These are phyloP conservation scores for Hanseniaspora vineae DNA, from an alignment of 805 yeast species.

Conservation along the genomic window DNA sequence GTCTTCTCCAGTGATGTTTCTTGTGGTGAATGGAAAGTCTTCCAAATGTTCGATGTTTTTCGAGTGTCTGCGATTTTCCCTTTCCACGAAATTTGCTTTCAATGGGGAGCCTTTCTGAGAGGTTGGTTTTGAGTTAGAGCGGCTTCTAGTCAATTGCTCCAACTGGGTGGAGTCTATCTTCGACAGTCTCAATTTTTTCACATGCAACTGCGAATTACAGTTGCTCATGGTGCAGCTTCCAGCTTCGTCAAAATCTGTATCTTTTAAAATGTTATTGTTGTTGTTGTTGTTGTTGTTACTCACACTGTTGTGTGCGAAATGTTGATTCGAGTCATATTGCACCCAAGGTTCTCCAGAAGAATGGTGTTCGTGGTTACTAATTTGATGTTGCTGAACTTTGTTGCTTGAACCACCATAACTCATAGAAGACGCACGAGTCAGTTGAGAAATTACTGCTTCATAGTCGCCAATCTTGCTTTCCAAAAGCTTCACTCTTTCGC, in stretches of 20 bases:
- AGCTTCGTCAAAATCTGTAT: too few relatives aligned
- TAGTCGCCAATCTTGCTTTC: conserved; percentile 20
- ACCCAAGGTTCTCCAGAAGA: neutral
- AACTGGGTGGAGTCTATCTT: conserved; percentile 5
- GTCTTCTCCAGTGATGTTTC: neutral
- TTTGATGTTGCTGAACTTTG: neutral
- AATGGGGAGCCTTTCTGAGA: neutral
- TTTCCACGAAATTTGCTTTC: too few relatives aligned
- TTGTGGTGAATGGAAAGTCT: neutral
- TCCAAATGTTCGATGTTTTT: neutral
- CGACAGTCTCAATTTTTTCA: conserved; percentile 5
- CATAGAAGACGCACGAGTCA: conserved; percentile 7
- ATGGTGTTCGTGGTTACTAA: conserved; percentile 4
- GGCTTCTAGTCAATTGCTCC: conserved; percentile 5
- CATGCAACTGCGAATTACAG: conserved; percentile 1
- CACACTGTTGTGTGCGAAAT: neutral
- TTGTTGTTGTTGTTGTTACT: neutral
- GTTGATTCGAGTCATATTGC: neutral
- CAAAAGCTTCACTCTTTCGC: conserved; percentile 12
- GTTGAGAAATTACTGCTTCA: conserved; percentile 14
- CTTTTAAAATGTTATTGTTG: neutral
- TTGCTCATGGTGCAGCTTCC: too few relatives aligned
- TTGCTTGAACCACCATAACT: too few relatives aligned
- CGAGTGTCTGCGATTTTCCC: neutral
- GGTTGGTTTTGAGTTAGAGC: conserved; percentile 3